Evolutionary conservation across 768 basidiomycete species (phyloP), one percentile per base, ranked within the genome.

Genomic region (Amanita phalloides): DNA sequence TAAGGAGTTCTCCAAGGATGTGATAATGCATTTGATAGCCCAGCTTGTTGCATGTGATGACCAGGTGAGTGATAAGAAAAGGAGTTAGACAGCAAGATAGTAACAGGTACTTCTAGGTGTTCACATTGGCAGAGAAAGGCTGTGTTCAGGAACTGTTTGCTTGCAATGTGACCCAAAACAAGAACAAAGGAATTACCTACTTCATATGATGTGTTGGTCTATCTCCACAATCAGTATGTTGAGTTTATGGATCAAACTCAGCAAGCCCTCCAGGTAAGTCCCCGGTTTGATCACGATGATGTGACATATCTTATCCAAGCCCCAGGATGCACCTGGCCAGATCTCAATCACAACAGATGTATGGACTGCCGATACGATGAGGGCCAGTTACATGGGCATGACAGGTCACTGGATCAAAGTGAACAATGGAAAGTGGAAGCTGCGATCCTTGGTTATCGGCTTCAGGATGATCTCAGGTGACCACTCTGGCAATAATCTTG

Each of bases 401-500:
- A 49, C 48, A n/a, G 48, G 23, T 10, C 37, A 38, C 23, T 49
- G 48, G 63, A 64, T 67, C 32, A 46, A 62, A 0, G 45, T 32
- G 53, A 60, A 6, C 43, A 32, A 13, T 23, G 53, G 50, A 21
- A 50, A 55, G 13, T 69, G 66, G 66, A 53, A 11, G 5, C 33
- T 68, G 1, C 14, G 53, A 7, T 23, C 45, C 0, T 57, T 59
- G 14, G 63, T 66, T 0, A 33, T 66, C 6, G 62, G 57, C 1
- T 62, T 67, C 37, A 45, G 54, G 10, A 30, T n/a, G 1, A 50
- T 68, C 0, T 53, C 38, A 21, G 61, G 66, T 0, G 53, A 33
- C 1, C 65, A 69, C 37, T 46, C 21, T 41, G 62, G 66, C 2
- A 20, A 57, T 1, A 68, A 67, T 30, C 49, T 68, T 0, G 64